Conservation (phyloP, 164 flowering plant genomes). For the Santalum album region DNA sequence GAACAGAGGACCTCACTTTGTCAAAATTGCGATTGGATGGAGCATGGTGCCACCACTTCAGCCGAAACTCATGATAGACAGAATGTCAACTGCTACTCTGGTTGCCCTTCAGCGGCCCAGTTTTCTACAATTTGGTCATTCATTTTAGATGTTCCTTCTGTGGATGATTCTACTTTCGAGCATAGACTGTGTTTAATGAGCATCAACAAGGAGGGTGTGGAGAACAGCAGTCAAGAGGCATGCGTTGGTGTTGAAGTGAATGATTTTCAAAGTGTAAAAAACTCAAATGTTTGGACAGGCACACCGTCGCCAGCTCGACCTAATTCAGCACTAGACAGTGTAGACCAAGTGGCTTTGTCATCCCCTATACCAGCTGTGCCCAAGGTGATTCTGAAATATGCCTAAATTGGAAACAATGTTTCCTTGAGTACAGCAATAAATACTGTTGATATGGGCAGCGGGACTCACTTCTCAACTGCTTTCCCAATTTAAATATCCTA, state of each 20-base stretch:
- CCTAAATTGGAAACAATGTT: not conserved
- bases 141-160: conserved; percentile 36
- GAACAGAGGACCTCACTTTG: conserved; percentile 76
- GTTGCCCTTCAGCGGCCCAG: conserved; percentile 80
- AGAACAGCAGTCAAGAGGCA: conserved; percentile 17
- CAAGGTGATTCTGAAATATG: conserved; percentile 34
- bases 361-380: conserved; percentile 23
- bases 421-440: not conserved
- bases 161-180: conserved; percentile 46
- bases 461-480: not conserved
- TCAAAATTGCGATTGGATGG: conserved; percentile 78
- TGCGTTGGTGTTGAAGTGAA: conserved; percentile 13
- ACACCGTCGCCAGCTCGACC: conserved; percentile 33
- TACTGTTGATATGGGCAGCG: not conserved
- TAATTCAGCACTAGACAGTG: conserved; percentile 16
- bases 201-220: conserved; percentile 35
- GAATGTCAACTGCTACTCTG: conserved; percentile 68
- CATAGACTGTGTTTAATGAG: conserved; percentile 63
- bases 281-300: conserved; percentile 32
- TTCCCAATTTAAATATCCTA: not conserved
- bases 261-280: conserved; percentile 19
- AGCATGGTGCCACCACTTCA: conserved; percentile 34
- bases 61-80: conserved; percentile 53
- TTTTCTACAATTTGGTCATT: conserved; percentile 78
- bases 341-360: conserved; percentile 25